A percentile compares a stretch with the other conserved stretches of the same genome.
Evolutionary conservation across 805 yeast species (phyloP).

Genomic region (Wickerhamomyces hampshirensis): DNA sequence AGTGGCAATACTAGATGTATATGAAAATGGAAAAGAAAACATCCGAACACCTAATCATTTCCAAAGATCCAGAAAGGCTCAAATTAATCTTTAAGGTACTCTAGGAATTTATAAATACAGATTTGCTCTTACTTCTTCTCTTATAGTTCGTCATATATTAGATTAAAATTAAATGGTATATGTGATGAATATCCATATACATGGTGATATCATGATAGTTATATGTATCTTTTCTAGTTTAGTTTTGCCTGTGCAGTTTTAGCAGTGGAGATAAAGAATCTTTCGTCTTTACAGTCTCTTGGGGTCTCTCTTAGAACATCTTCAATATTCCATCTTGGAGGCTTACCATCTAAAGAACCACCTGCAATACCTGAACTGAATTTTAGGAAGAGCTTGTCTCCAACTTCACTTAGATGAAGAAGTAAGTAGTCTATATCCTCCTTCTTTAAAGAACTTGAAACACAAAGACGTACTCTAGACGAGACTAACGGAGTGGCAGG

Average conservation of each 20-base stretch:
- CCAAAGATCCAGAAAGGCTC: too few relatives aligned
- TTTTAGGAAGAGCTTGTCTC: slow-evolving; percentile 71
- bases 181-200: too few relatives aligned
- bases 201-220: too few relatives aligned
- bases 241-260: not conserved
- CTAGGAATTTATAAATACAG: too few relatives aligned
- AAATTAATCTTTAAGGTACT: too few relatives aligned
- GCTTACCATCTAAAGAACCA: slow-evolving; percentile 51
- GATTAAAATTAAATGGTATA: too few relatives aligned
- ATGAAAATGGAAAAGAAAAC: too few relatives aligned
- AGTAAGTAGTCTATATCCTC: slow-evolving; percentile 85
- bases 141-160: too few relatives aligned
- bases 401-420: slow-evolving; percentile 67
- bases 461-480: slow-evolving; percentile 89
- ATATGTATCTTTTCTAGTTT: too few relatives aligned
- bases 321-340: slow-evolving; percentile 74
- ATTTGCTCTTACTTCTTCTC: too few relatives aligned
- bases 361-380: slow-evolving; percentile 76
- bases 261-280: slow-evolving; percentile 28
- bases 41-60: too few relatives aligned
- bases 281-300: slow-evolving; percentile 47
- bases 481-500: slow-evolving; percentile 94
- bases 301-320: slow-evolving; percentile 73
- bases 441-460: slow-evolving; percentile 87
- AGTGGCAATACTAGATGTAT: too few relatives aligned